phyloP scores from a whole-genome alignment of 2,329 filamentous ascomycete genomes.

The Alternaria arbusti region DNA sequence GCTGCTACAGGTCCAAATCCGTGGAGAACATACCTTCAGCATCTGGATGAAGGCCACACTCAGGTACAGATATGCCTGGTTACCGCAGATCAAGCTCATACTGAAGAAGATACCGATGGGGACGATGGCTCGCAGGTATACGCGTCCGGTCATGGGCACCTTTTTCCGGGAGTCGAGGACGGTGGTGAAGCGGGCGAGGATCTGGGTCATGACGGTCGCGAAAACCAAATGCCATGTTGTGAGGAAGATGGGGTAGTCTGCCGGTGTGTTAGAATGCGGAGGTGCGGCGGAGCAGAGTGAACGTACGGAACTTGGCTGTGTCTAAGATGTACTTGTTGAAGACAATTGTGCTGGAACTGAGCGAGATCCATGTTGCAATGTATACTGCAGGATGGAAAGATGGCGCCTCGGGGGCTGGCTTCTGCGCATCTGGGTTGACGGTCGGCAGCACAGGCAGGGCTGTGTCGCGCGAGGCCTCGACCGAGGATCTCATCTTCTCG shows the following conservation, averaged over 20 bases:
- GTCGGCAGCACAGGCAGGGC: constrained; percentile 74
- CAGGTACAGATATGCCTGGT: constrained; percentile 93
- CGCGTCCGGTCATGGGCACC: constrained; percentile 94
- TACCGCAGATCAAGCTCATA: constrained; percentile 93
- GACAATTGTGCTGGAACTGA: constrained; percentile 93
- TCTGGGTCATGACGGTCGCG: constrained; percentile 91
- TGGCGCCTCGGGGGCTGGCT: constrained; percentile 64
- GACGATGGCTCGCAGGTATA: constrained; percentile 92
- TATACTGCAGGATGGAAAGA: constrained; percentile 83
- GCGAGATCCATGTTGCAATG: constrained; percentile 84
- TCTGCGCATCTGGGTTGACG: constrained; percentile 77
- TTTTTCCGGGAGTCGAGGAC: constrained; percentile 93
- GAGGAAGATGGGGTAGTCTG: constrained; percentile 69
- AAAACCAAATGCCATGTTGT: constrained; percentile 91
- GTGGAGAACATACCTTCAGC: constrained; percentile 75
- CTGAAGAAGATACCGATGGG: constrained; percentile 97
- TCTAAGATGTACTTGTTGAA: constrained; percentile 99
- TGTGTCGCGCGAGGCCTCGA: constrained; percentile 72
- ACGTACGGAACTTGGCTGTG: constrained; percentile 80
- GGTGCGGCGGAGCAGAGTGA: not conserved
- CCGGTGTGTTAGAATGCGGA: constrained; percentile 35
- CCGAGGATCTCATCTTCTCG: constrained; percentile 83
- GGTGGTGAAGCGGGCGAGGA: constrained; percentile 87
- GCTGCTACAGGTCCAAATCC: not conserved
- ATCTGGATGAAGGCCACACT: constrained; percentile 98